A percentile compares a stretch with the other conserved stretches of the same genome.
phyloP scores from a whole-genome alignment of 2,329 filamentous ascomycete species.

The Xylariales sp. region DNA sequence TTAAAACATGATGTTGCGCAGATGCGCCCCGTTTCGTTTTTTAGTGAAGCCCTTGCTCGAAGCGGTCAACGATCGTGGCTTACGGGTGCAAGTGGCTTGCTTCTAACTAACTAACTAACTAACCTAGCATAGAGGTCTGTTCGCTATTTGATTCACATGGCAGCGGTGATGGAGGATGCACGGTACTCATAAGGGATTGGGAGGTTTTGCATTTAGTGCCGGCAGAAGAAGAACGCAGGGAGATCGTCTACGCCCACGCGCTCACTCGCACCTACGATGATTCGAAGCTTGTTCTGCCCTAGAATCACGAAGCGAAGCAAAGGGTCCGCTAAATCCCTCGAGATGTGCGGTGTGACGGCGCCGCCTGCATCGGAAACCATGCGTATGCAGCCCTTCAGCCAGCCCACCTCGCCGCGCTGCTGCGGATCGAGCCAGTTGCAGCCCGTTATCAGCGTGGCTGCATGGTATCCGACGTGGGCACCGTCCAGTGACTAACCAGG shows the following conservation, averaged over 20 bases:
- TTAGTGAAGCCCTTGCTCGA: neutral
- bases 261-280: neutral
- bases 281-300: neutral
- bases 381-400: constrained; percentile 28
- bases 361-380: constrained; percentile 21
- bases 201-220: neutral
- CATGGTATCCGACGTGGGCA: constrained; percentile 5
- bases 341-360: constrained; percentile 29
- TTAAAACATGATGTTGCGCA: neutral
- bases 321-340: neutral
- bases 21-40: neutral
- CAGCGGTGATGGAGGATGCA: neutral
- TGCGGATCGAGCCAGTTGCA: constrained; percentile 22
- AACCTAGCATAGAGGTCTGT: neutral
- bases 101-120: too few relatives aligned
- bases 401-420: constrained; percentile 6
- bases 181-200: neutral
- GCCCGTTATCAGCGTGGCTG: constrained; percentile 31
- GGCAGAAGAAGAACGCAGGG: neutral
- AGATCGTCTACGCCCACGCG: neutral
- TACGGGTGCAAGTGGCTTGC: neutral
- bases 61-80: constrained; percentile 2
- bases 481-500: neutral
- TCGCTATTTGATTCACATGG: neutral
- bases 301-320: neutral